A percentile compares a stretch with the other conserved stretches of the same genome.
Evolutionary conservation across 345 rosid genomes (phyloP).

Genomic region (Eucalyptus pumila): DNA sequence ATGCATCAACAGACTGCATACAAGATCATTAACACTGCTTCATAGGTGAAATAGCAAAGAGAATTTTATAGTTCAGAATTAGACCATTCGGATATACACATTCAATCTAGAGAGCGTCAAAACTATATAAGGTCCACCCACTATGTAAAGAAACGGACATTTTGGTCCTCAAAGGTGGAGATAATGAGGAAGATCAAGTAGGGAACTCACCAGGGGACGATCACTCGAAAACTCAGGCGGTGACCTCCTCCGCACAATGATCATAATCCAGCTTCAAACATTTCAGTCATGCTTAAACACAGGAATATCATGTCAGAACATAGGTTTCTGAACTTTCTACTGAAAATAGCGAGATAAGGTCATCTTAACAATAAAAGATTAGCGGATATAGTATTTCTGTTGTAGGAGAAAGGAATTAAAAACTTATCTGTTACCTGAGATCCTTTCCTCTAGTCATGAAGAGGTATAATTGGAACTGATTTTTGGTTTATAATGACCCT

Average conservation of each 20-base stretch:
- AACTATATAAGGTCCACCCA: background rate
- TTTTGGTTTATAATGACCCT: slow-evolving; percentile 92
- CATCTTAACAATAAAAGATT: background rate
- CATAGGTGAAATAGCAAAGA: background rate
- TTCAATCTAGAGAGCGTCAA: background rate
- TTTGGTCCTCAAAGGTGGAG: background rate
- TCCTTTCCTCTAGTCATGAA: slow-evolving; percentile 93
- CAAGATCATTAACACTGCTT: background rate
- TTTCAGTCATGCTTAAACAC: background rate
- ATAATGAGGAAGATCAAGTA: background rate
- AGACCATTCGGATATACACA: background rate
- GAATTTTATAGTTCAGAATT: background rate
- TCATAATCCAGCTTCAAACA: background rate
- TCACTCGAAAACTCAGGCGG: slow-evolving; percentile 94
- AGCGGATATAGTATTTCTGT: background rate
- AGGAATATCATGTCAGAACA: background rate
- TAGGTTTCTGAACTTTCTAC: background rate
- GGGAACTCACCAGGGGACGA: slow-evolving; percentile 49
- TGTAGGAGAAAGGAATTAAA: background rate
- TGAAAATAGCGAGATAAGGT: background rate
- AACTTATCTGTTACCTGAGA: slow-evolving; percentile 51
- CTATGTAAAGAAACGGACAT: background rate
- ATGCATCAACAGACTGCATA: slow-evolving; percentile 66
- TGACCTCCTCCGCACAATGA: slow-evolving; percentile 55
- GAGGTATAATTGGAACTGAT: slow-evolving; percentile 67